Conservation (phyloP, 1,284 basidiomycete species). For the Ustilago hordei region DNA sequence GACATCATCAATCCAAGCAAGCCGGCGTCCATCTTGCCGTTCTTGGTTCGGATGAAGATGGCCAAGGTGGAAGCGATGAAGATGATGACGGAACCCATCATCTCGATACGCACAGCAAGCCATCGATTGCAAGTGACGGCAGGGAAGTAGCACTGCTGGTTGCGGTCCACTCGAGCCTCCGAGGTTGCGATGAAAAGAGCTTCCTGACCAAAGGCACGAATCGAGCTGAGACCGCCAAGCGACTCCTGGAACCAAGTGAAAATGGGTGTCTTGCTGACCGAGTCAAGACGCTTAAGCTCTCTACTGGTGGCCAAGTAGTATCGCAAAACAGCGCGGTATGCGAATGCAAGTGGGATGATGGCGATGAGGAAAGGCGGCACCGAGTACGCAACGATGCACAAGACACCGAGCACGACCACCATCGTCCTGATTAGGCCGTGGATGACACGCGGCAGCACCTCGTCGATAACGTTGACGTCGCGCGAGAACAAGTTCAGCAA, state of each 20-base stretch:
- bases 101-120: conserved; percentile 76
- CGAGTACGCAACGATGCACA: conserved; percentile 77
- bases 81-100: conserved; percentile 85
- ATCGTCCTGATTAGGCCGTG: conserved; percentile 62
- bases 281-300: conserved; percentile 90
- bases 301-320: conserved; percentile 92
- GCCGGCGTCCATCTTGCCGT: conserved; percentile 81
- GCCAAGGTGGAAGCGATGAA: conserved; percentile 79
- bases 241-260: conserved; percentile 83
- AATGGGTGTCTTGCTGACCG: conserved; percentile 88
- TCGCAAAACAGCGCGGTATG: conserved; percentile 62
- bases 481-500: conserved; percentile 86
- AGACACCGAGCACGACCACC: conserved; percentile 76
- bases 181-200: conserved; percentile 81
- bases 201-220: conserved; percentile 74
- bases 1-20: conserved; percentile 90
- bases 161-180: conserved; percentile 83
- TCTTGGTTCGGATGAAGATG: conserved; percentile 73
- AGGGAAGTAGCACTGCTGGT: conserved; percentile 81
- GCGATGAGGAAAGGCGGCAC: conserved; percentile 80
- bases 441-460: conserved; percentile 67
- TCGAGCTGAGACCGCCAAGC: conserved; percentile 84
- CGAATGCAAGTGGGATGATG: conserved; percentile 63
- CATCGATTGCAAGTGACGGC: conserved; percentile 79
- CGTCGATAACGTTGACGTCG: conserved; percentile 90